Base-by-base conservation (phyloP, 139 green algal species). In the Monoraphidium neglectum region DNA sequence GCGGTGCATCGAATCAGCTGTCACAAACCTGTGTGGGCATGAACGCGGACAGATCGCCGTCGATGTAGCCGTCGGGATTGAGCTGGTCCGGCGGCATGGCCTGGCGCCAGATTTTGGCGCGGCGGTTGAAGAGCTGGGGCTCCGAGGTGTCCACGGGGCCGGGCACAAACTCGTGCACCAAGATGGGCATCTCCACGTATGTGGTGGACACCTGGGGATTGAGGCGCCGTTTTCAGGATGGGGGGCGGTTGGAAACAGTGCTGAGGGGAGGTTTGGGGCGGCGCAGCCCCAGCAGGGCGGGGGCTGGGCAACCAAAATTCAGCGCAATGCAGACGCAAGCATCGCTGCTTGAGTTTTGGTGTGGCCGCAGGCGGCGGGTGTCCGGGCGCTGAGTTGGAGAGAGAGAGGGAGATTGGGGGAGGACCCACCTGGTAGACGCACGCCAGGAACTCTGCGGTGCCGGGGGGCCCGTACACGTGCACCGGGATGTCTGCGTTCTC, bases 401-500 rank as follows among this genome's bases (percentile, higher is more conserved):
- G n/a, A n/a, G n/a, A n/a, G n/a, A n/a, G n/a, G n/a, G n/a, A n/a
- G n/a, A n/a, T n/a, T n/a, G n/a, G n/a, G n/a, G n/a, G n/a, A 49
- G 49, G 38, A 4, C 70, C 18, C 53, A 82, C 82, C 77, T 77
- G 60, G 51, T 82, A 83, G 68, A 94, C 85, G n/a, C 62, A 75
- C 15, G 57, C 77, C 43, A 97, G 69, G 77, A 88, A 95, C 0
- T 89, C 78, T 1, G 84, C 86, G 3, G 91, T 73, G 30, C 93
- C 93, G n/a, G 73, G 73, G 2, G 93, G 93, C 4, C 90, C 93
- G 66, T 93, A 97, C 26, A 97, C 71, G 63, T 97, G 93, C 30
- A 97, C 43, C 1, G 93, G 93, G 26, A 92, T 82, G 82, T 95
- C 90, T n/a, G 92, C 72, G 2, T 46, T 49, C 47, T 92, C 89